phyloP scores from a whole-genome alignment of 2,329 filamentous ascomycete species.

The Pseudomassariella vexata region DNA sequence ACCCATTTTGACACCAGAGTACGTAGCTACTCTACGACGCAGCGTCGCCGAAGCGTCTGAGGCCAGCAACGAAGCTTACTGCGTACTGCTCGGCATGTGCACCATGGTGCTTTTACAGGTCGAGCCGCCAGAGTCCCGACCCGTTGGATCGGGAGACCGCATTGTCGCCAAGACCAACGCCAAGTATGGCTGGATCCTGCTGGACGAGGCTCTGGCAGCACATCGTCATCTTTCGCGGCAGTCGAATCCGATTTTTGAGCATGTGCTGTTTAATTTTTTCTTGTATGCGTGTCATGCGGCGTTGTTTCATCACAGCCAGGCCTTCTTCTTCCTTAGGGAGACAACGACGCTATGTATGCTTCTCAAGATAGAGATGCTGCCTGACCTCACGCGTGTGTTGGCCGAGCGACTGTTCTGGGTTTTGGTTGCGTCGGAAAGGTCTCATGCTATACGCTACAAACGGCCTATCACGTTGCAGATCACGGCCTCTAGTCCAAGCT shows the following conservation, averaged over 20 bases:
- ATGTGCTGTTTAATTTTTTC: constrained; percentile 35
- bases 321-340: constrained; percentile 38
- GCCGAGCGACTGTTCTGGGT: constrained; percentile 37
- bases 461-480: constrained; percentile 37
- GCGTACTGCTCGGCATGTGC: constrained; percentile 31
- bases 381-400: constrained; percentile 16
- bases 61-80: constrained; percentile 26
- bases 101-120: constrained; percentile 36
- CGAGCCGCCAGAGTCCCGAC: constrained; percentile 27
- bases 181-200: constrained; percentile 30
- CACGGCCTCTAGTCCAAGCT: constrained; percentile 27
- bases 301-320: constrained; percentile 35
- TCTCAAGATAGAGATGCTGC: constrained; percentile 22
- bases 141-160: constrained; percentile 25
- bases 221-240: constrained; percentile 27
- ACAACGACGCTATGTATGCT: constrained; percentile 34
- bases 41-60: constrained; percentile 16
- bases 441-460: constrained; percentile 37
- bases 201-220: constrained; percentile 28
- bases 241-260: constrained; percentile 30
- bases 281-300: constrained; percentile 37
- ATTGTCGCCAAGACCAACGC: constrained; percentile 27
- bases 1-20: constrained; percentile 33
- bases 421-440: constrained; percentile 35
- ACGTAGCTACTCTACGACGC: constrained; percentile 24